Base-by-base conservation (phyloP, 2,329 filamentous ascomycete genomes). In the Neonectria ditissima region DNA sequence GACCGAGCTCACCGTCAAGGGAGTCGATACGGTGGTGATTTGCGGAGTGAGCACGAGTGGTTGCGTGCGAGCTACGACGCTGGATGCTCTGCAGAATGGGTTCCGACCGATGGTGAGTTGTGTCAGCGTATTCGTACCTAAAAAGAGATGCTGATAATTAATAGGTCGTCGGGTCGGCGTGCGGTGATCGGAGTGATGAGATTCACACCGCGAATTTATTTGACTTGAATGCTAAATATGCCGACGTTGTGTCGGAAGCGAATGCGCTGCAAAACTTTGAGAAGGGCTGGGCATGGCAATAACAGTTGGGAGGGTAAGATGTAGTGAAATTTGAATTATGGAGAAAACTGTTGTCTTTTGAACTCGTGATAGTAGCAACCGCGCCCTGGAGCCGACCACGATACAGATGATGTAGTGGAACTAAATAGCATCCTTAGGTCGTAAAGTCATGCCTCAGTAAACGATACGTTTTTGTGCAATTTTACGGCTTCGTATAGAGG, bases 21-120 rank as follows among this genome's bases (percentile, higher is more conserved):
- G 74, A 28, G 72, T 80, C n/a, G 80, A 83, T 63, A 82, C 80
- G 7, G 68, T 82, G 22, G 80, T 84, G 7, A 73, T 84, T 16
- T 82, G 81, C 64, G 82, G 82, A 18, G 81, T 84, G 44, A 82
- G 80, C 71, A 84, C 81, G 14, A 80, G 77, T 62, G 82, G 82
- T 1, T 83, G 82, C 66, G 81, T 83, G 55, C 75, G 82, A 52
- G 81, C 81, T 1, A 80, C 75, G 14, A 79, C 80, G 2, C 66
- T 83, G 54, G 82, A 84, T 62, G 77, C 80, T 3, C 80, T 83
- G 77, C 79, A 80, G 59, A 60, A 77, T 59, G 81, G 81, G 1
- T 82, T 79, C 50, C 74, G 80, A 45, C 80, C 80, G 14, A 83
- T 83, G 80, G 80, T 81, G 59, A 63, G 78, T 69, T 51, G 1